Conservation (phyloP, 2,329 filamentous ascomycete genomes). For the Metarhizium guizhouense region DNA sequence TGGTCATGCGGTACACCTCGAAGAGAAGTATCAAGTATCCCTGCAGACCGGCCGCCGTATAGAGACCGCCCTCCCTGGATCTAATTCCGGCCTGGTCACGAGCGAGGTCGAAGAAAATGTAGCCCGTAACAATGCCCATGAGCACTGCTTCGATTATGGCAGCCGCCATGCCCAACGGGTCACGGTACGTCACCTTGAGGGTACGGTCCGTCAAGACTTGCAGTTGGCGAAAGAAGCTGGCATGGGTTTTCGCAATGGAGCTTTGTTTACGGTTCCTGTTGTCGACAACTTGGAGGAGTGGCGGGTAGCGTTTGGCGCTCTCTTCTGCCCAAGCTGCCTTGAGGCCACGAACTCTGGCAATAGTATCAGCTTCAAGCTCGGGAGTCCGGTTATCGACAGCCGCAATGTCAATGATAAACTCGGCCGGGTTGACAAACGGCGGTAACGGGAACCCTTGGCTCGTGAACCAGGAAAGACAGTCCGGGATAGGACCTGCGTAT, state of each 20-base stretch:
- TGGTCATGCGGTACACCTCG: conserved; percentile 65
- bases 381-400: conserved; percentile 64
- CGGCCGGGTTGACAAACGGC: conserved; percentile 68
- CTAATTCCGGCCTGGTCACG: conserved; percentile 62
- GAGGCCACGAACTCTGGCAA: conserved; percentile 50
- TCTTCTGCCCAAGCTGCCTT: conserved; percentile 49
- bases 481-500: conserved; percentile 52
- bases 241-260: conserved; percentile 30
- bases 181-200: conserved; percentile 63
- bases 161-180: conserved; percentile 66
- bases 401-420: conserved; percentile 66
- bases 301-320: conserved; percentile 18
- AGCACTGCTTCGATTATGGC: conserved; percentile 59
- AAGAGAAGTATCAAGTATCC: conserved; percentile 70
- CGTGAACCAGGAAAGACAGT: conserved; percentile 57
- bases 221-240: conserved; percentile 53
- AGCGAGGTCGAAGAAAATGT: conserved; percentile 60
- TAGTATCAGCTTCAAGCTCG: conserved; percentile 53
- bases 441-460: conserved; percentile 52
- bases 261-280: conserved; percentile 9
- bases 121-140: conserved; percentile 65
- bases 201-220: conserved; percentile 59
- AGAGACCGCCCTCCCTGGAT: conserved; percentile 63
- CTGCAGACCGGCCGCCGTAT: conserved; percentile 62
- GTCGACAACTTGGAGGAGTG: conserved; percentile 9